Conservation (phyloP, 345 rosid genomes). For the Hypericum perforatum region DNA sequence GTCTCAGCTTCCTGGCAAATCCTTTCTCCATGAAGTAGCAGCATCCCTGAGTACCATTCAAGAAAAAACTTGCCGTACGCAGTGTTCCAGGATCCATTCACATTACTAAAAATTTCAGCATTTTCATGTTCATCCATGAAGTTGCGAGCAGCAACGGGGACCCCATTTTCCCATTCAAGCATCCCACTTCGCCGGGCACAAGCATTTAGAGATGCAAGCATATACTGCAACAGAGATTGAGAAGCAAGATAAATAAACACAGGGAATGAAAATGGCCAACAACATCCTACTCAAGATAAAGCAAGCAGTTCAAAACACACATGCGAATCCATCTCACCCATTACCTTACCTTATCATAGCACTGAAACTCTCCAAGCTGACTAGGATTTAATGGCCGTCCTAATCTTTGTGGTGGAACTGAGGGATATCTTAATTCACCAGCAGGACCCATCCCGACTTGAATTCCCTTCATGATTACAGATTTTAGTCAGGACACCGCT, state of each 20-base stretch:
- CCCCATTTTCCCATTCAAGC: conserved; percentile 39
- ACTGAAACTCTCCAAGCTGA: conserved; percentile 47
- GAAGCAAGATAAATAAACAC: neutral
- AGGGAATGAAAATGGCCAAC: neutral
- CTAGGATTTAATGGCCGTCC: conserved; percentile 25
- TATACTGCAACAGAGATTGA: conserved; percentile 27
- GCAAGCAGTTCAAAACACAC: neutral
- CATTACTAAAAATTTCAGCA: conserved; percentile 33
- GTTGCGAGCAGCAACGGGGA: conserved; percentile 28
- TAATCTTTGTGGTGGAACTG: conserved; percentile 31
- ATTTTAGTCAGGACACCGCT: neutral
- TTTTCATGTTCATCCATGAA: conserved; percentile 30
- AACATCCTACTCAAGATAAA: neutral
- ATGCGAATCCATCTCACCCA: neutral
- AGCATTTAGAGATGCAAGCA: conserved; percentile 41
- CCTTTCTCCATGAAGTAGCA: conserved; percentile 41
- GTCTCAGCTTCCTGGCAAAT: conserved; percentile 35
- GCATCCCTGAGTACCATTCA: conserved; percentile 42
- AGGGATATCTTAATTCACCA: conserved; percentile 51
- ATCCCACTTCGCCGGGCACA: conserved; percentile 27
- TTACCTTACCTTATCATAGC: conserved; percentile 43
- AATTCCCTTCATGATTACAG: conserved; percentile 26
- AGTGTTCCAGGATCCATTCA: conserved; percentile 36
- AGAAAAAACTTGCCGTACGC: conserved; percentile 36
- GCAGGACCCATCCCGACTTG: conserved; percentile 57